Evolutionary conservation across 2,329 filamentous ascomycete species (phyloP).

Genomic region (Calycina herbarum): DNA sequence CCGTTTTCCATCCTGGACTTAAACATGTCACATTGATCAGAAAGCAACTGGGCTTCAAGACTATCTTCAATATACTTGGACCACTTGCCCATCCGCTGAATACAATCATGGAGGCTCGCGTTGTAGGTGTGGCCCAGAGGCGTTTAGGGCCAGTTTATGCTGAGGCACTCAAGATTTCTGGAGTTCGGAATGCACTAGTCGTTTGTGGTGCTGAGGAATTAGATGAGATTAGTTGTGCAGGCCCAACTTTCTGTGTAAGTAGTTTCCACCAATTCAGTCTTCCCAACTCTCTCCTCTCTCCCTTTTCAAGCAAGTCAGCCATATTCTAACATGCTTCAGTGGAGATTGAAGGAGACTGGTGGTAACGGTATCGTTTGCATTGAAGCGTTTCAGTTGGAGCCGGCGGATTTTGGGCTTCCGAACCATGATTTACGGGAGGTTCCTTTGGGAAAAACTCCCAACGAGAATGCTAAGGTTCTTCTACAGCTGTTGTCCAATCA

Average conservation of each 20-base stretch:
- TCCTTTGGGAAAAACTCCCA: conserved; percentile 79
- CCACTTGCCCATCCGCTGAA: conserved; percentile 93
- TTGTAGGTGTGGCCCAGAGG: conserved; percentile 91
- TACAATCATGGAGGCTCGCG: conserved; percentile 78
- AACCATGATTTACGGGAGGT: conserved; percentile 74
- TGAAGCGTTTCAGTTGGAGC: conserved; percentile 74
- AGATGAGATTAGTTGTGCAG: conserved; percentile 92
- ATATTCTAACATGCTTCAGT: neutral
- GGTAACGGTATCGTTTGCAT: conserved; percentile 51
- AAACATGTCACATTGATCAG: conserved; percentile 82
- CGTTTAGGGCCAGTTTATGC: conserved; percentile 88
- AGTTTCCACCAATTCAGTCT: conserved; percentile 46
- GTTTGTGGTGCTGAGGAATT: conserved; percentile 94
- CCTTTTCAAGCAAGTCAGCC: neutral
- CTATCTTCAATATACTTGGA: conserved; percentile 95
- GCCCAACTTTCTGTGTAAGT: conserved; percentile 85
- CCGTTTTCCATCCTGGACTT: conserved; percentile 96
- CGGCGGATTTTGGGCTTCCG: conserved; percentile 83
- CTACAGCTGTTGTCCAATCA: conserved; percentile 74
- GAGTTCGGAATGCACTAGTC: conserved; percentile 80
- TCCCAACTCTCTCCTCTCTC: conserved; percentile 34
- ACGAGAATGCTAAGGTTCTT: conserved; percentile 84
- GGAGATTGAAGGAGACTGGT: neutral
- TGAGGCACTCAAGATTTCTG: conserved; percentile 76
- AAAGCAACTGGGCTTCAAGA: conserved; percentile 86